These are phyloP conservation scores for Oemleria cerasiformis DNA, from an alignment of 306 rosid species.

Conservation along the genomic window DNA sequence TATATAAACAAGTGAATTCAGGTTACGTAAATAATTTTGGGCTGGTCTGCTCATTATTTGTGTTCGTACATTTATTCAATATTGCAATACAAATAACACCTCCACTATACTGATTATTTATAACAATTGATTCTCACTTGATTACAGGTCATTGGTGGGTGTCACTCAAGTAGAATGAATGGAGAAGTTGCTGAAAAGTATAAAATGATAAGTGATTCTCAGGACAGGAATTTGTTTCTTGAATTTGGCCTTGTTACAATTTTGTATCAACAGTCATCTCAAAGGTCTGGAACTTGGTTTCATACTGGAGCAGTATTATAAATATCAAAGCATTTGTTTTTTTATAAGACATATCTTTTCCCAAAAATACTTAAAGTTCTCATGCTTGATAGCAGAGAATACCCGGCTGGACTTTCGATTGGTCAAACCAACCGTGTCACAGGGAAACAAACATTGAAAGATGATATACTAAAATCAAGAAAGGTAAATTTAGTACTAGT, in stretches of 20 bases:
- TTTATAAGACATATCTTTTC: constrained; percentile 16
- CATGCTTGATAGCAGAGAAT: constrained; percentile 51
- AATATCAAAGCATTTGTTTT: constrained; percentile 5
- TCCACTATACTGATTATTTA: no score
- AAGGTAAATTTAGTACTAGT: constrained; percentile 48
- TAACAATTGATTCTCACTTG: constrained; percentile 30
- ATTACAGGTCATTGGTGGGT: constrained; percentile 80
- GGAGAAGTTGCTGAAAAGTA: constrained; percentile 71
- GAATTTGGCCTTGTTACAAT: constrained; percentile 85
- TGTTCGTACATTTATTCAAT: no score
- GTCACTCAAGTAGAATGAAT: constrained; percentile 57
- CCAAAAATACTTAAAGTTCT: constrained; percentile 17
- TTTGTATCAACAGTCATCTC: constrained; percentile 74
- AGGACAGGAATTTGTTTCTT: constrained; percentile 63
- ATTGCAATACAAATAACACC: no score
- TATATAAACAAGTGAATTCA: neutral
- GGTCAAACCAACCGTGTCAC: constrained; percentile 68
- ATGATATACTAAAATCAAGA: constrained; percentile 51
- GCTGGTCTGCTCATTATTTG: neutral
- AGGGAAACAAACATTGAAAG: constrained; percentile 65
- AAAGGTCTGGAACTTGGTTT: constrained; percentile 49
- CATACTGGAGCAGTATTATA: constrained; percentile 18
- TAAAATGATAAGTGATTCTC: constrained; percentile 44
- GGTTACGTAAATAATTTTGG: neutral
- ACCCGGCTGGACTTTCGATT: constrained; percentile 81